phyloP scores from a whole-genome alignment of 2,329 filamentous ascomycete genomes.

The Xenoacremonium recifei region DNA sequence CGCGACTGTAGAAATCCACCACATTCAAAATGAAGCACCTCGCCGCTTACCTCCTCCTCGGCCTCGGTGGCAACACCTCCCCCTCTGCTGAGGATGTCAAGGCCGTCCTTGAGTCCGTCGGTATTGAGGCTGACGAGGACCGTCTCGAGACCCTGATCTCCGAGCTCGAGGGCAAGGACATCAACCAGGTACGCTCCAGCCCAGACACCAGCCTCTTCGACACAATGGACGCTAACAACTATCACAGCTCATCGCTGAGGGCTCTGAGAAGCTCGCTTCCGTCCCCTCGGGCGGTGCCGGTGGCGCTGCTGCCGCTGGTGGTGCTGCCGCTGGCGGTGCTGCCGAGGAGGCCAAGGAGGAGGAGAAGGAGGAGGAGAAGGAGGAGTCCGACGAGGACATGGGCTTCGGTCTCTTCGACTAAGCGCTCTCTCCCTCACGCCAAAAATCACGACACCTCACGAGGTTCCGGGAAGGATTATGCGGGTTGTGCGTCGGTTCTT shows the following conservation, averaged over 20 bases:
- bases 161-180: constrained; percentile 89
- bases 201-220: background rate
- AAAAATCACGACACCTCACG: constrained; percentile 31
- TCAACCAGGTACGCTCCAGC: constrained; percentile 77
- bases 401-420: constrained; percentile 77
- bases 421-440: constrained; percentile 36
- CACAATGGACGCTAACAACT: constrained; percentile 16
- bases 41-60: constrained; percentile 97
- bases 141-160: constrained; percentile 83
- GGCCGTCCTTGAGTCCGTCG: constrained; percentile 85
- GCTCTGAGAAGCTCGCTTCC: constrained; percentile 91
- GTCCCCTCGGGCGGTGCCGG: constrained; percentile 89
- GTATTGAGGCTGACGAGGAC: constrained; percentile 88
- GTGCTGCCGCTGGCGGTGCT: constrained; percentile 65
- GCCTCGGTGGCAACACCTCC: constrained; percentile 86
- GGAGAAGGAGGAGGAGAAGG: constrained; percentile 67
- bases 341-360: constrained; percentile 73
- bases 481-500: constrained; percentile 31
- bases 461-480: constrained; percentile 33
- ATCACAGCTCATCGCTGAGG: constrained; percentile 81
- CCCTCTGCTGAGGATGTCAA: constrained; percentile 87
- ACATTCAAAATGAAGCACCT: constrained; percentile 95
- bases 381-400: constrained; percentile 72
- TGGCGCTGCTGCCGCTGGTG: constrained; percentile 66
- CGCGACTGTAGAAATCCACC: constrained; percentile 33